Evolutionary conservation across 2,329 filamentous ascomycete genomes (phyloP), one percentile per base, ranked within the genome.

Genomic region (Xylariaceae sp.): DNA sequence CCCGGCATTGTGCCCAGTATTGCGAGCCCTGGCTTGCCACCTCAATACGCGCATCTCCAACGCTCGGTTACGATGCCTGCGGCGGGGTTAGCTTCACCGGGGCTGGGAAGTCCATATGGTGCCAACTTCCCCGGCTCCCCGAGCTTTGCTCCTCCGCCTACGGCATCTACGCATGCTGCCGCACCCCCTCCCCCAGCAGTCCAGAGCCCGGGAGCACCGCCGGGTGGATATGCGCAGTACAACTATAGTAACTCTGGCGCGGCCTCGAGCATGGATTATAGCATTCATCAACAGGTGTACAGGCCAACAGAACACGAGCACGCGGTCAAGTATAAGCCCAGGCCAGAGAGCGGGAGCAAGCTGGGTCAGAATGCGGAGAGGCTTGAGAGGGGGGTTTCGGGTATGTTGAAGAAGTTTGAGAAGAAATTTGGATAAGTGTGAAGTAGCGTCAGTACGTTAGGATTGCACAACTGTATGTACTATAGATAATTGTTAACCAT

Each of bases 371-470:
- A 79, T 49, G 80, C 84, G 0, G 81, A 79, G 22, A 75, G 79
- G 56, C 57, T 89, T 25, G 86, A 90, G 68, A 82, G 81, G 63
- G 82, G 84, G 1, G 77, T 89, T 4, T 77, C 80, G 22, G 80
- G 82, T 6, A 83, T 89, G 72, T 65, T 90, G 54, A 88, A 85
- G 75, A 88, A 83, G 68, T 76, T 90, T 65, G 86, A 90, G 70
- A 88, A 87, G 79, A 86, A 81, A 62, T 83, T 85, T 67, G 75
- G 74, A 0, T 81, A 57, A 64, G 40, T n/a, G n/a, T n/a, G n/a
- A n/a, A n/a, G n/a, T n/a, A n/a, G n/a, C n/a, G n/a, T n/a, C n/a
- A n/a, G n/a, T n/a, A n/a, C n/a, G n/a, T n/a, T n/a, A n/a, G n/a
- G n/a, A n/a, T n/a, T n/a, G n/a, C n/a, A n/a, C n/a, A n/a, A n/a